Evolutionary conservation across 1,284 basidiomycete species (phyloP).

Genomic region (Apiotrichum gracile): DNA sequence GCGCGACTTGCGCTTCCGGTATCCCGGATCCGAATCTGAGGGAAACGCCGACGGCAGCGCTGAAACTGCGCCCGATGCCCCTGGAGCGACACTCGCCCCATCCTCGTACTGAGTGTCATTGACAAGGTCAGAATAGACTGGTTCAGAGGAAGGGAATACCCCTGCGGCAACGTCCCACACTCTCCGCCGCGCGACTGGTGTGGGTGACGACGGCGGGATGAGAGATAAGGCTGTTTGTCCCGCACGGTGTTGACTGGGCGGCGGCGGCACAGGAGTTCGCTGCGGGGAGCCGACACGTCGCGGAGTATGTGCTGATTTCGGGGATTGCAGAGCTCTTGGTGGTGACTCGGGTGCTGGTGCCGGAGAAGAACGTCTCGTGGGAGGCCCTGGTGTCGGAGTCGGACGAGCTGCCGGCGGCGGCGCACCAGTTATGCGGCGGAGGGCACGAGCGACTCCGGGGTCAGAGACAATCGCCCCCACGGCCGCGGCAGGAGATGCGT

Average conservation of each 20-base stretch:
- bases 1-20: background rate
- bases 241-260: background rate
- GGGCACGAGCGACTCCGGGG: conserved; percentile 7
- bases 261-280: conserved; percentile 2
- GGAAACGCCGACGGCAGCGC: background rate
- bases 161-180: conserved; percentile 7
- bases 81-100: no score
- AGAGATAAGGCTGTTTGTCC: background rate
- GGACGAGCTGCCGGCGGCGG: conserved; percentile 3
- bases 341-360: background rate
- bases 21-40: background rate
- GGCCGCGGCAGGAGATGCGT: background rate
- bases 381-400: conserved; percentile 2
- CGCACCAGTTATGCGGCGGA: conserved; percentile 11
- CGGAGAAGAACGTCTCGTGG: background rate
- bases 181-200: conserved; percentile 1
- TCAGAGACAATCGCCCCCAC: conserved; percentile 12
- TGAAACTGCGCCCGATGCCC: background rate
- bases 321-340: background rate
- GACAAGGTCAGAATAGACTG: background rate
- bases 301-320: background rate
- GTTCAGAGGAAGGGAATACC: conserved; percentile 2
- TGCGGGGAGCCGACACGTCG: background rate
- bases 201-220: conserved; percentile 12
- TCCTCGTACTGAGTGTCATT: no score